Evolutionary conservation across 345 rosid species (phyloP).

Genomic region (Conringia planisiliqua): DNA sequence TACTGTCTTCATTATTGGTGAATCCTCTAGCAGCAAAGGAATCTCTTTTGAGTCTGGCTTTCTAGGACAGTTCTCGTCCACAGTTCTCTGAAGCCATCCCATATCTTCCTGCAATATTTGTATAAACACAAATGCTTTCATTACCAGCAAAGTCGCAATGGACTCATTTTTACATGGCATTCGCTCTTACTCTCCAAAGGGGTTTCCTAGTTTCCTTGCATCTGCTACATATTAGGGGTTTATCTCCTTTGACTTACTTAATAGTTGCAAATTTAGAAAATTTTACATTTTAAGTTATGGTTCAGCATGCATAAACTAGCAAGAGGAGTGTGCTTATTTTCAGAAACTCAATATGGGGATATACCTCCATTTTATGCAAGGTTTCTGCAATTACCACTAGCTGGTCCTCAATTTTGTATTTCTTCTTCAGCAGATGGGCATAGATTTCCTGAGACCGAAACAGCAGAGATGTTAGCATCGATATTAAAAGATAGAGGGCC

Average conservation of each 20-base stretch:
- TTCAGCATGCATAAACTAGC: constrained; percentile 7
- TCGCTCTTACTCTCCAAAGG: neutral
- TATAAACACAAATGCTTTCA: neutral
- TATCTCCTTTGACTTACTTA: neutral
- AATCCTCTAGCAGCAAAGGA: constrained; percentile 23
- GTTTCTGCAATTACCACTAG: constrained; percentile 47
- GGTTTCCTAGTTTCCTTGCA: neutral
- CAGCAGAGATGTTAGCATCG: constrained; percentile 1
- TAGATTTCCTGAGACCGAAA: constrained; percentile 49
- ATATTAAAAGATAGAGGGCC: neutral
- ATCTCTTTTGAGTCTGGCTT: constrained; percentile 7
- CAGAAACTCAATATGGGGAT: neutral
- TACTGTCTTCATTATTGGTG: constrained; percentile 9
- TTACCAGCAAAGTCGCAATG: neutral
- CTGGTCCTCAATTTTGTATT: constrained; percentile 54
- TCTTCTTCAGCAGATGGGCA: constrained; percentile 51
- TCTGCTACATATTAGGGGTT: neutral
- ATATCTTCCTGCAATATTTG: constrained; percentile 50
- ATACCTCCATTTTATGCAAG: constrained; percentile 52
- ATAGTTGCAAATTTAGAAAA: neutral
- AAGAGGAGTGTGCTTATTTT: neutral
- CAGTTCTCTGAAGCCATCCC: constrained; percentile 38
- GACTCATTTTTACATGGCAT: neutral
- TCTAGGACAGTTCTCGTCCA: constrained; percentile 9
- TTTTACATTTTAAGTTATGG: neutral